Evolutionary conservation across 352 stramenopile genomes (phyloP), one percentile per base, ranked within the genome.

Genomic region (Globisporangium camurandrum): DNA sequence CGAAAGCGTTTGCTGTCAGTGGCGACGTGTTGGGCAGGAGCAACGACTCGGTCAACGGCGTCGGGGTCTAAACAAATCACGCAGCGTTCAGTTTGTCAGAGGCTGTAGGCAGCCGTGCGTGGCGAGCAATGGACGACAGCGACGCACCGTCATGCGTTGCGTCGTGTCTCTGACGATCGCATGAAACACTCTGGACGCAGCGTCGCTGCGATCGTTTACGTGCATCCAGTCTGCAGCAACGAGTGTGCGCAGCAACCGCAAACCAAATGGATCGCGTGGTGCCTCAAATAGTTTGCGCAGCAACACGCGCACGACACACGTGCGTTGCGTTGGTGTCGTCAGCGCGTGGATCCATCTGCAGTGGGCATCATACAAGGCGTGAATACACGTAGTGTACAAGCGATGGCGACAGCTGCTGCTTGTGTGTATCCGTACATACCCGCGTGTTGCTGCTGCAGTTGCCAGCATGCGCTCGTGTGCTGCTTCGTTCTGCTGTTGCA

Each of bases 161-260:
- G 44, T 59, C 19, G 80, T 44, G 34, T 57, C 53, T 11, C 42
- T 52, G n/a, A 47, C 38, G 8, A 83, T 20, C 0, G 20, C 3
- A 19, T 42, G 30, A 51, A 69, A 75, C 24, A 34, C 27, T 16
- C 36, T 30, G 7, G 39, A 5, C 3, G 20, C 31, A 14, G 12
- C 26, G 12, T 5, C 27, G 3, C 23, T 36, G 14, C 1, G 11
- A 6, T 64, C 46, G 11, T 50, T 36, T 11, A 43, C 14, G 10
- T 62, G 19, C 7, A 72, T 20, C 71, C 71, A 83, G 2, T 51
- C 57, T 23, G 56, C 59, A 3, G 39, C 44, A n/a, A 67, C 58
- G 40, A 83, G 54, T 46, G 75, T 61, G 34, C 71, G 71, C 47
- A 78, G 27, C 22, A 80, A 69, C 9, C 63, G 61, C 17, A 83